Percentiles rank a stretch among this genome's conserved stretches.
Evolutionary conservation across 352 stramenopile species (phyloP).

Genomic region (Phytophthora pluvialis): DNA sequence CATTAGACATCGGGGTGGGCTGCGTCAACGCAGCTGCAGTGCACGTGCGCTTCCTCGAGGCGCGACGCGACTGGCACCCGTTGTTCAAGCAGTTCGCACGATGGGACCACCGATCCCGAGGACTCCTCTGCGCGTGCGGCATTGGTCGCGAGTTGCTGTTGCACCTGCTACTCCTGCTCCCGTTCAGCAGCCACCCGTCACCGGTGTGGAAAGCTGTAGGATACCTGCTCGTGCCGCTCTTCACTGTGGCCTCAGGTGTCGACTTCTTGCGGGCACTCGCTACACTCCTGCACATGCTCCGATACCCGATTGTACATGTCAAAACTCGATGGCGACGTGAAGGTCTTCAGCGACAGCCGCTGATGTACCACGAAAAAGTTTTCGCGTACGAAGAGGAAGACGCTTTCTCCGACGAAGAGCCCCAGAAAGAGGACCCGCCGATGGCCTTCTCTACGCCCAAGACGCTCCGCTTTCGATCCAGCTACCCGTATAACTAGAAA

Average conservation of each 20-base stretch:
- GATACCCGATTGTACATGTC: constrained; percentile 44
- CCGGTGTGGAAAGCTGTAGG: constrained; percentile 38
- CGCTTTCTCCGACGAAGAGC: constrained; percentile 26
- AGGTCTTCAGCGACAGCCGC: constrained; percentile 10
- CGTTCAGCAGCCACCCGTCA: constrained; percentile 43
- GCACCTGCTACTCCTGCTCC: constrained; percentile 66
- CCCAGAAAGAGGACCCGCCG: constrained; percentile 29
- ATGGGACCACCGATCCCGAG: constrained; percentile 56
- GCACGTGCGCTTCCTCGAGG: constrained; percentile 64
- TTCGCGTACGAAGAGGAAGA: constrained; percentile 23
- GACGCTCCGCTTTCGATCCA: constrained; percentile 25
- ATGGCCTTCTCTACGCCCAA: constrained; percentile 35
- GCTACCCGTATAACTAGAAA: constrained; percentile 33
- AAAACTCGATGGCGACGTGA: constrained; percentile 22
- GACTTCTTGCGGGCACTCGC: constrained; percentile 63
- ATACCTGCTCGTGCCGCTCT: constrained; percentile 66
- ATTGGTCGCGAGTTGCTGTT: constrained; percentile 68
- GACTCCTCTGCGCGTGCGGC: constrained; percentile 53
- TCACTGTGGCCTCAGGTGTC: constrained; percentile 58
- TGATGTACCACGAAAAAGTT: constrained; percentile 9
- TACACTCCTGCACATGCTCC: constrained; percentile 62
- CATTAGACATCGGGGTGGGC: constrained; percentile 62
- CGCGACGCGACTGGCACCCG: constrained; percentile 65
- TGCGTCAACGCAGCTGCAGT: constrained; percentile 60
- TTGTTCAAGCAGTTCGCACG: constrained; percentile 67